These are phyloP conservation scores for Solanum chiquidenum DNA, from an alignment of 257 asterid species.

Conservation along the genomic window DNA sequence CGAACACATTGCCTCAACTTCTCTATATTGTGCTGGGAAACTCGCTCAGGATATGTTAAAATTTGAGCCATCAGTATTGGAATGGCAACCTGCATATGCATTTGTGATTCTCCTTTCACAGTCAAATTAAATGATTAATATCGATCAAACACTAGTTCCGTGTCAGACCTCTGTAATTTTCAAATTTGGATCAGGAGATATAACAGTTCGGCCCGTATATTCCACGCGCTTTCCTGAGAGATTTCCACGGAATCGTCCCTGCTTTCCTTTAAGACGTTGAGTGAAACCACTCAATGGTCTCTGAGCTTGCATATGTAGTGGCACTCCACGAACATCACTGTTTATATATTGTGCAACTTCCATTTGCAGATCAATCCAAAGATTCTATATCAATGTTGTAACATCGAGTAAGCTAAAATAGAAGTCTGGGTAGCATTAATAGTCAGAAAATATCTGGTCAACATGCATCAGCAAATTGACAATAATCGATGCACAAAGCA, in stretches of 20 bases:
- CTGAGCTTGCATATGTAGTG: conserved; percentile 11
- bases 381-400: conserved; percentile 26
- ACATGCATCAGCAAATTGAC: neutral
- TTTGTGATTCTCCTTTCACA: neutral
- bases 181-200: conserved; percentile 93
- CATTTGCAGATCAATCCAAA: conserved; percentile 59
- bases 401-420: neutral
- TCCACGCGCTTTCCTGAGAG: conserved; percentile 97
- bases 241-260: conserved; percentile 89
- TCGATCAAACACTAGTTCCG: neutral
- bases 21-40: conserved; percentile 86
- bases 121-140: neutral
- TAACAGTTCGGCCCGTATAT: conserved; percentile 90
- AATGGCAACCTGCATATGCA: conserved; percentile 58
- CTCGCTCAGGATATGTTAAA: conserved; percentile 87
- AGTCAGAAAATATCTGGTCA: neutral
- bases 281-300: conserved; percentile 77
- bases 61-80: conserved; percentile 82
- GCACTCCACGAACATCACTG: conserved; percentile 64
- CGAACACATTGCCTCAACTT: conserved; percentile 86
- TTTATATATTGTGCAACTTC: conserved; percentile 88
- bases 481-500: neutral
- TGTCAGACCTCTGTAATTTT: conserved; percentile 68
- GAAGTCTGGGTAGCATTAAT: neutral
- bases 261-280: conserved; percentile 95